Evolutionary conservation across 768 basidiomycete species (phyloP).

Genomic region (Tephrocybe sp.): DNA sequence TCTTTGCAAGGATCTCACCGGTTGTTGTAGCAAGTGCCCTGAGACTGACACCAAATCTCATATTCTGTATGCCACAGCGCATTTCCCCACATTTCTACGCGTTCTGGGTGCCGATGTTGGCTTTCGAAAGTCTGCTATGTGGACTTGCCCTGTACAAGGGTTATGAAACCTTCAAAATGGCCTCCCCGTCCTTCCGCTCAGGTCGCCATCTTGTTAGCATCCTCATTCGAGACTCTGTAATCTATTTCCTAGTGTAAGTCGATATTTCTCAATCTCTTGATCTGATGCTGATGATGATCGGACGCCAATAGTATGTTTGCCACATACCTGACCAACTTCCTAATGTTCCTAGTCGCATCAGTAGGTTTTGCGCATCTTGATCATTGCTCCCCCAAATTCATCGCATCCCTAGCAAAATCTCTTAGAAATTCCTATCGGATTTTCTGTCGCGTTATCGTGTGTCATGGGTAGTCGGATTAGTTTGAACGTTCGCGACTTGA

Average conservation of each 20-base stretch:
- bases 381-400: neutral
- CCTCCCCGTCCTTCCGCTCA: conserved; percentile 35
- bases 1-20: neutral
- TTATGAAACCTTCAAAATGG: conserved; percentile 38
- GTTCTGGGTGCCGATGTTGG: conserved; percentile 61
- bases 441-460: conserved; percentile 56
- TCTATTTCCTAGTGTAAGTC: conserved; percentile 58
- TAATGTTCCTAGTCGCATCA: conserved; percentile 38
- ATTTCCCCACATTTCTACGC: conserved; percentile 45
- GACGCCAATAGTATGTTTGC: conserved; percentile 43
- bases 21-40: conserved; percentile 16
- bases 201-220: conserved; percentile 45
- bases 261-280: neutral
- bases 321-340: conserved; percentile 50
- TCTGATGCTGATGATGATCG: neutral
- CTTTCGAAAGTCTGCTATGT: conserved; percentile 53
- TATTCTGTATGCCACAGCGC: conserved; percentile 40
- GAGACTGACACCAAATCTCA: conserved; percentile 17
- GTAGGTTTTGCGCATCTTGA: conserved; percentile 13
- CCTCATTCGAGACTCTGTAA: conserved; percentile 53
- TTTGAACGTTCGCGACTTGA: conserved; percentile 49
- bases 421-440: conserved; percentile 55
- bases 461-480: conserved; percentile 56
- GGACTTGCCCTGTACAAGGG: conserved; percentile 48
- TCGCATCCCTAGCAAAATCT: conserved; percentile 28